Evolutionary conservation across 805 yeast species (phyloP).

Genomic region (Metschnikowia shivogae): DNA sequence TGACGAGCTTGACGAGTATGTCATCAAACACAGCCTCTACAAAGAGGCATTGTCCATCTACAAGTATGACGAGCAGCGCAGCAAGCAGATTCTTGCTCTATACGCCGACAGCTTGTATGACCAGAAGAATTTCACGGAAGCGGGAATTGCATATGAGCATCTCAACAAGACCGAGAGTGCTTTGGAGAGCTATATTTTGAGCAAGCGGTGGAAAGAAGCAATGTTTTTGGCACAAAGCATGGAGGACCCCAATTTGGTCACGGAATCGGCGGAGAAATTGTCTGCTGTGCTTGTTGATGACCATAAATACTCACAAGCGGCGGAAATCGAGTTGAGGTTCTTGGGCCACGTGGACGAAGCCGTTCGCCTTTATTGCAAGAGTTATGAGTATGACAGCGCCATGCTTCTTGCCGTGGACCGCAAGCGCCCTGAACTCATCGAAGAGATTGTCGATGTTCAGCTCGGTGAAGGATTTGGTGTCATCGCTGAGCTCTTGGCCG

Average conservation of each 20-base stretch:
- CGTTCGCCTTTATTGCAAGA: slow-evolving; percentile 65
- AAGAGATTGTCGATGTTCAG: slow-evolving; percentile 62
- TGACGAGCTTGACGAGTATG: slow-evolving; percentile 63
- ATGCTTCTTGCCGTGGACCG: slow-evolving; percentile 56
- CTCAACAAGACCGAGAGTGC: slow-evolving; percentile 57
- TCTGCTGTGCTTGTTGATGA: slow-evolving; percentile 59
- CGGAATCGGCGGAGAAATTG: slow-evolving; percentile 54
- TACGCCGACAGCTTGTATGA: slow-evolving; percentile 63
- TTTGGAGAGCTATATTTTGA: slow-evolving; percentile 61
- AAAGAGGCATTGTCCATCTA: slow-evolving; percentile 62
- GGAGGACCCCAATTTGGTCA: slow-evolving; percentile 25
- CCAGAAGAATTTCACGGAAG: slow-evolving; percentile 59
- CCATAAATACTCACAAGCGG: slow-evolving; percentile 76
- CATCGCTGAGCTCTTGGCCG: slow-evolving; percentile 87
- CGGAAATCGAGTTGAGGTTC: slow-evolving; percentile 63
- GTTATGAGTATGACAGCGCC: slow-evolving; percentile 72
- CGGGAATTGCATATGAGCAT: slow-evolving; percentile 75
- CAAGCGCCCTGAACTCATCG: slow-evolving; percentile 43
- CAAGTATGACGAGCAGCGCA: slow-evolving; percentile 52
- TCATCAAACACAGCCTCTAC: slow-evolving; percentile 65
- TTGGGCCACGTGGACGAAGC: slow-evolving; percentile 61
- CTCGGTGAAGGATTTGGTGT: slow-evolving; percentile 85
- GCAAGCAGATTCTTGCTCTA: slow-evolving; percentile 47
- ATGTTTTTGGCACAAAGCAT: slow-evolving; percentile 49
- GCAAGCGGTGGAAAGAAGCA: slow-evolving; percentile 84